Evolutionary conservation across 2,329 filamentous ascomycete species (phyloP), one percentile per base, ranked within the genome.

Genomic region (Sclerotiophoma versabilis): DNA sequence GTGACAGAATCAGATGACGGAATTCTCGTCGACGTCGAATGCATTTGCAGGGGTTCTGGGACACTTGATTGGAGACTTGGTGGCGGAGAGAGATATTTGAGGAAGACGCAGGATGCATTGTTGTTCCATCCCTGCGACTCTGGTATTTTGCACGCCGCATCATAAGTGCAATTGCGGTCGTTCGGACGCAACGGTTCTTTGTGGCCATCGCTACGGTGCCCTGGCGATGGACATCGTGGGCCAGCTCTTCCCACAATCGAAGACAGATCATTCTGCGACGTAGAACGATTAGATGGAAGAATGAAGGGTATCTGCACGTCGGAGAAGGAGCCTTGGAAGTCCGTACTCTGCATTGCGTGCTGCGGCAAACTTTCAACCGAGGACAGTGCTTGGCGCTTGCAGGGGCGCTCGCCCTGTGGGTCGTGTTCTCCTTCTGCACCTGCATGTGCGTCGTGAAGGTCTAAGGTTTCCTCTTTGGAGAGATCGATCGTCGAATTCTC

Each of bases 371-470:
- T 27, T 19, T 17, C 23, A 10, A 20, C 14, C 14, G 32, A 27
- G 12, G 20, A 33, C 5, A 50, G 12, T 25, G 49, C 52, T 45
- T n/a, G 56, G 25, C 38, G 54, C 34, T 63, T 58, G 5, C 46
- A 17, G 9, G 34, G 36, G 11, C 15, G 46, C 4, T 52, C 42
- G 11, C 53, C 32, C 12, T 54, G 43, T 8, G 30, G 33, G 5
- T 59, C 29, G 29, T 39, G 47, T 3, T 59, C 49, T 5, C 43
- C 53, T 33, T 63, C 59, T 15, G 36, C 56, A 30, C 61, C 49
- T 19, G 30, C 15, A n/a, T 39, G 7, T 27, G 23, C 23, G 6
- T 9, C 12, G 8, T 25, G 7, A 2, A n/a, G 4, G 6, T 19
- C 15, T 22, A 14, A 11, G 10, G 27, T 15, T 25, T 12, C 17